Conservation (phyloP, 192 early-diverging fungal species). For the Helicostylum pulchrum region DNA sequence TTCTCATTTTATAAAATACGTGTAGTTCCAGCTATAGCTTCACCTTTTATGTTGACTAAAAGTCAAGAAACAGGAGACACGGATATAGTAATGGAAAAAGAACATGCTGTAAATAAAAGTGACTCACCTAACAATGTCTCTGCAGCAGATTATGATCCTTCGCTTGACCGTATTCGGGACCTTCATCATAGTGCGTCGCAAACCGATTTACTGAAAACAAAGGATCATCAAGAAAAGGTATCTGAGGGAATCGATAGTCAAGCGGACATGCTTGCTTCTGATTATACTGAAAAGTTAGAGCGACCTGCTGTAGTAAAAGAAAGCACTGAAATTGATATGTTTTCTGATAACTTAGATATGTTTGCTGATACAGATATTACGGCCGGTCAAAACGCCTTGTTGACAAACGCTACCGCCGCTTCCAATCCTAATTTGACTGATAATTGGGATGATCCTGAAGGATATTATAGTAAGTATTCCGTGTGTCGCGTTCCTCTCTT, state of each 20-base stretch:
- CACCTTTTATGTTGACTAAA: conserved; percentile 37
- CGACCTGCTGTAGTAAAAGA: conserved; percentile 21
- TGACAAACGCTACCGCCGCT: conserved; percentile 39
- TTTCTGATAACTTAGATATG: conserved; percentile 71
- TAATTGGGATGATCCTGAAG: conserved; percentile 96
- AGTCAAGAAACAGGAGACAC: conserved; percentile 21
- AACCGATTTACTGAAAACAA: conserved; percentile 44
- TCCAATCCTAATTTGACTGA: conserved; percentile 64
- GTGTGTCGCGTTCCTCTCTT: neutral
- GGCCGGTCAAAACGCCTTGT: conserved; percentile 38
- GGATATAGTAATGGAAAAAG: conserved; percentile 24
- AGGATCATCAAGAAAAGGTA: conserved; percentile 47
- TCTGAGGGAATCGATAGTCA: conserved; percentile 25
- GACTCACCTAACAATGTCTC: conserved; percentile 43
- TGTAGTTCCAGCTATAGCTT: conserved; percentile 14
- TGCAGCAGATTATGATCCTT: conserved; percentile 81
- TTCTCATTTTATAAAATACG: conserved; percentile 1
- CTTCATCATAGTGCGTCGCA: conserved; percentile 55
- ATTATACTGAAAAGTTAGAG: conserved; percentile 51
- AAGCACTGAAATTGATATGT: conserved; percentile 60
- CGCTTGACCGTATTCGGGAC: conserved; percentile 64
- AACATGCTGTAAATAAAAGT: conserved; percentile 29
- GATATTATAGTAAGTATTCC: conserved; percentile 86
- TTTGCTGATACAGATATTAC: conserved; percentile 45
- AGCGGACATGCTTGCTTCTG: conserved; percentile 63